Evolutionary conservation across 2,329 filamentous ascomycete genomes (phyloP).

Genomic region (Paracoccidioides lutzii): DNA sequence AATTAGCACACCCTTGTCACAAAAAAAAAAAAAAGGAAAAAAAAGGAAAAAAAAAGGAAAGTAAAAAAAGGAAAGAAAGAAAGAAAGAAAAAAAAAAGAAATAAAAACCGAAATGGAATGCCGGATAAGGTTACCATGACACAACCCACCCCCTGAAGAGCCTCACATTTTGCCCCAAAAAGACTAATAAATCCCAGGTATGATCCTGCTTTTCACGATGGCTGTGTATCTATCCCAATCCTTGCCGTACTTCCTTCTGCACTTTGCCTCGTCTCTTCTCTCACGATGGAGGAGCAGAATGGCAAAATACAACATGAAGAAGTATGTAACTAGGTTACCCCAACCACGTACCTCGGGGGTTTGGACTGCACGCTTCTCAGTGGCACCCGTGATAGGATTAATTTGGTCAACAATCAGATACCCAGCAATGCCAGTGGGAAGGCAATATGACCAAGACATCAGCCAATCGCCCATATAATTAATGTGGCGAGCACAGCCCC

Average conservation of each 20-base stretch:
- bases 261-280: slow-evolving; percentile 13
- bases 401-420: slow-evolving; percentile 9
- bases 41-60: too few relatives aligned
- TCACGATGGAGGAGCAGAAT: slow-evolving; percentile 14
- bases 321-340: slow-evolving; percentile 13
- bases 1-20: too few relatives aligned
- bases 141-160: too few relatives aligned
- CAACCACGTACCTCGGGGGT: slow-evolving; percentile 8
- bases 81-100: too few relatives aligned
- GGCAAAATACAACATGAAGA: slow-evolving; percentile 14
- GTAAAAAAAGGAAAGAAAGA: background rate
- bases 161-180: background rate
- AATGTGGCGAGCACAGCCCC: slow-evolving; percentile 12
- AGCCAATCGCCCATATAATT: slow-evolving; percentile 15
- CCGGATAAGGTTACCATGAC: background rate
- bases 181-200: slow-evolving; percentile 9
- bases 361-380: slow-evolving; percentile 6
- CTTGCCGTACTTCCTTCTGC: slow-evolving; percentile 13
- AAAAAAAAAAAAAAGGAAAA: too few relatives aligned
- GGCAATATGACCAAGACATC: slow-evolving; percentile 10
- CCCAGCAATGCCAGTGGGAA: slow-evolving; percentile 12
- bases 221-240: slow-evolving; percentile 12
- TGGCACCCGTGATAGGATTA: background rate
- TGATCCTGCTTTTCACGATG: slow-evolving; percentile 10
- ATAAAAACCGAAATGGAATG: background rate